phyloP scores from a whole-genome alignment of 2,329 filamentous ascomycete species.

The Magnaporthiopsis rhizophila region DNA sequence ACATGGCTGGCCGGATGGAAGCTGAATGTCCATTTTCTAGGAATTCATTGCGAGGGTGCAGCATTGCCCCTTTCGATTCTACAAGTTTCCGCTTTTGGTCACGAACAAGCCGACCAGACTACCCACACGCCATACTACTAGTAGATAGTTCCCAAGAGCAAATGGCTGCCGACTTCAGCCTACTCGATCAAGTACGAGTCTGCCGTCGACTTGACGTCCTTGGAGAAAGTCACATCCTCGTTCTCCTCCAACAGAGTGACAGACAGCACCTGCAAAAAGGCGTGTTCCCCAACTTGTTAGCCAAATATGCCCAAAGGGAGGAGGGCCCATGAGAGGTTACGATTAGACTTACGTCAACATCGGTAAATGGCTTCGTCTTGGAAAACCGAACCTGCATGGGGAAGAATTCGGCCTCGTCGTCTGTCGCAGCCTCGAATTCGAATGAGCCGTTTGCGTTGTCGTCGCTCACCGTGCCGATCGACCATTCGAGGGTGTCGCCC shows the following conservation, averaged over 20 bases:
- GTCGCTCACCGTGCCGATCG: constrained; percentile 76
- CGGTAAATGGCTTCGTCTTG: constrained; percentile 78
- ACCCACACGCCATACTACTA: not conserved
- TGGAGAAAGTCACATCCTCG: constrained; percentile 74
- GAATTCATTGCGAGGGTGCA: too few species aligned
- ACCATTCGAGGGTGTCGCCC: constrained; percentile 90
- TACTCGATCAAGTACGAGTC: constrained; percentile 74
- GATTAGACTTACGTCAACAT: constrained; percentile 73
- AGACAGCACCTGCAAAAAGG: constrained; percentile 45
- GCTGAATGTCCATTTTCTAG: too few species aligned
- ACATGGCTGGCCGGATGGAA: too few species aligned
- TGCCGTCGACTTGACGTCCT: constrained; percentile 69
- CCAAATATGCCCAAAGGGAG: constrained; percentile 6
- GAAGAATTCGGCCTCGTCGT: constrained; percentile 93
- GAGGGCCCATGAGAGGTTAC: not conserved
- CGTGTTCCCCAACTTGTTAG: constrained; percentile 16
- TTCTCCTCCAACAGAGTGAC: constrained; percentile 67
- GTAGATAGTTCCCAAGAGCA: not conserved
- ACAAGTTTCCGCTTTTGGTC: not conserved
- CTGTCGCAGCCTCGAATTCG: constrained; percentile 86
- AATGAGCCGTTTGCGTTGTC: constrained; percentile 80
- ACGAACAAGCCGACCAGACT: not conserved
- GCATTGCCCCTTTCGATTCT: not conserved
- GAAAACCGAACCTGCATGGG: constrained; percentile 89
- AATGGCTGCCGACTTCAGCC: constrained; percentile 9